Percentiles rank a stretch among this genome's conserved stretches.
Conservation (phyloP, 768 basidiomycete genomes). For the Trametes meyenii region DNA sequence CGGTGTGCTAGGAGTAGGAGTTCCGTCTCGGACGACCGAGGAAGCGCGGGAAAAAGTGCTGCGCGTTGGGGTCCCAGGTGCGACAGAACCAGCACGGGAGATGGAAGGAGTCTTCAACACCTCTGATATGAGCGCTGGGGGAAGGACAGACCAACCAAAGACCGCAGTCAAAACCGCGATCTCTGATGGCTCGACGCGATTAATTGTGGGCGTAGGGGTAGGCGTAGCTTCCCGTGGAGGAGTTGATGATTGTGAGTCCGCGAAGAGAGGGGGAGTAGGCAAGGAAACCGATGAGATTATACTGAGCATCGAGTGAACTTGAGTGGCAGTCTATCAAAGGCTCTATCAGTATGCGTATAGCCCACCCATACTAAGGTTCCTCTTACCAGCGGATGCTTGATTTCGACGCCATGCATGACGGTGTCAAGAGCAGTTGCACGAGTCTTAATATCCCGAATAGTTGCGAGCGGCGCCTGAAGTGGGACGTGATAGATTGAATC, state of each 20-base stretch:
- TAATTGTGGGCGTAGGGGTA: constrained; percentile 4
- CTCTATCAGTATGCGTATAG: neutral
- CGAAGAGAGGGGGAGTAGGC: constrained; percentile 8
- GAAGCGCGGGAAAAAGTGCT: constrained; percentile 38
- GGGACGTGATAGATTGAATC: constrained; percentile 78
- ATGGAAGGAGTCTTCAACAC: constrained; percentile 16
- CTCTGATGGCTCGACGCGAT: constrained; percentile 37
- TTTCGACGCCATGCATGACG: constrained; percentile 52
- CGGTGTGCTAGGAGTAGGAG: constrained; percentile 29
- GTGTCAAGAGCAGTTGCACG: constrained; percentile 57
- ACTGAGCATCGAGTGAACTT: constrained; percentile 55
- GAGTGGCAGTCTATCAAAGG: constrained; percentile 51
- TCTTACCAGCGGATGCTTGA: constrained; percentile 76
- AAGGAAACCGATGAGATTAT: constrained; percentile 41
- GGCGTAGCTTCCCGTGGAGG: constrained; percentile 2
- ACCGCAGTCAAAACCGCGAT: constrained; percentile 45
- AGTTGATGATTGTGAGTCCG: constrained; percentile 7
- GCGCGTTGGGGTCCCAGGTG: constrained; percentile 31
- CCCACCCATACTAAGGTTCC: neutral
- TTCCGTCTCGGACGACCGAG: constrained; percentile 32
- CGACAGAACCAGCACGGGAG: constrained; percentile 35
- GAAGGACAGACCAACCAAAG: constrained; percentile 52
- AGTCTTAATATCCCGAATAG: constrained; percentile 61
- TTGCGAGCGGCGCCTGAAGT: constrained; percentile 63
- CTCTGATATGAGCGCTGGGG: constrained; percentile 28